Conservation (phyloP, 2,329 filamentous ascomycete genomes). For the Fusarium hainanense region DNA sequence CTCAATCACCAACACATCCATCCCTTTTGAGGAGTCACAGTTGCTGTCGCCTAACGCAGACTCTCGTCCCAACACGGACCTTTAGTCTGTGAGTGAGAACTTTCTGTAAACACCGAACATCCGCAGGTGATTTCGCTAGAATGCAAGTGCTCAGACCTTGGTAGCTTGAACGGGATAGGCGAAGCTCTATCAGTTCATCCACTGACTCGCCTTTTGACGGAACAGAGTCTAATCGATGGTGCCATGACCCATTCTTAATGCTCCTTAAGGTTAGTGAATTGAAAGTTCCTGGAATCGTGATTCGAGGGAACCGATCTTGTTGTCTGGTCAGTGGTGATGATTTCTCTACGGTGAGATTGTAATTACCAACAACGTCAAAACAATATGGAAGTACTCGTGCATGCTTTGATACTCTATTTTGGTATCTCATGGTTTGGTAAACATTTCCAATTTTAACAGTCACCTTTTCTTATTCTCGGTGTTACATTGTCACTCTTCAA, state of each 20-base stretch:
- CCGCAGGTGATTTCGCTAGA: neutral
- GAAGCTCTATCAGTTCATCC: neutral
- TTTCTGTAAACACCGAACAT: neutral
- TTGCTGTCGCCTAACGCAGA: neutral
- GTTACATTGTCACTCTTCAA: neutral
- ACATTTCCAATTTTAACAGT: neutral
- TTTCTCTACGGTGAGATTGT: neutral
- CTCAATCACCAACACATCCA: neutral
- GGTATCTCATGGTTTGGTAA: neutral
- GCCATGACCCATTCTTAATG: neutral
- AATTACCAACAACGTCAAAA: neutral
- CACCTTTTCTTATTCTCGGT: neutral
- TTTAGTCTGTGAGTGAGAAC: neutral
- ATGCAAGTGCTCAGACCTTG: conserved; percentile 1
- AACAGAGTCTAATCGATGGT: neutral
- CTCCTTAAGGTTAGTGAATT: neutral
- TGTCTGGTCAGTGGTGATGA: neutral
- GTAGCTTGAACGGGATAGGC: neutral
- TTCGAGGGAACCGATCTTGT: neutral
- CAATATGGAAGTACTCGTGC: neutral
- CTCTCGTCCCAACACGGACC: neutral
- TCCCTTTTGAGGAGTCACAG: conserved; percentile 8
- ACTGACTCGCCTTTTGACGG: neutral
- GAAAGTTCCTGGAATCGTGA: neutral
- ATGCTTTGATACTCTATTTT: neutral